Evolutionary conservation across 139 green algal species (phyloP).

Genomic region (Picochlorum sp.): DNA sequence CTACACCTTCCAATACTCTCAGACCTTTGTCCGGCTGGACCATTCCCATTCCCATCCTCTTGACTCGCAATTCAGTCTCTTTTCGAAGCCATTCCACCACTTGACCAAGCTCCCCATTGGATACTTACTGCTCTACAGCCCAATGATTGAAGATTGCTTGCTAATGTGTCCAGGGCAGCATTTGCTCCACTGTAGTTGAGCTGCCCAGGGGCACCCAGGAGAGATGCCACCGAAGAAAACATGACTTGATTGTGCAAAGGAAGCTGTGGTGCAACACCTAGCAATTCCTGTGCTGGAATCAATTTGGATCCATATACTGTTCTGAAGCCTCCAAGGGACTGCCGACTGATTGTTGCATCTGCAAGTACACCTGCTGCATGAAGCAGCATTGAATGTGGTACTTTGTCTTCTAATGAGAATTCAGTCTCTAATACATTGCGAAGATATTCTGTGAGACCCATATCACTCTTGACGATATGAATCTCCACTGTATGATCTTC

Average conservation of each 20-base stretch:
- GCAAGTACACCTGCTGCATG: slow-evolving; percentile 64
- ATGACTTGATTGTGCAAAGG: slow-evolving; percentile 30
- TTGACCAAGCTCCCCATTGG: slow-evolving; percentile 44
- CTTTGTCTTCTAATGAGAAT: background rate
- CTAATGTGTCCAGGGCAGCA: slow-evolving; percentile 35
- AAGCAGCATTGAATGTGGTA: slow-evolving; percentile 31
- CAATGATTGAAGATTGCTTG: slow-evolving; percentile 7
- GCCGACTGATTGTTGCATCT: slow-evolving; percentile 54
- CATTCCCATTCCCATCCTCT: slow-evolving; percentile 46
- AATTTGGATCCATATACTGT: slow-evolving; percentile 40
- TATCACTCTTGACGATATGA: slow-evolving; percentile 19
- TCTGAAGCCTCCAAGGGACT: slow-evolving; percentile 32
- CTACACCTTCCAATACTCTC: slow-evolving; percentile 16
- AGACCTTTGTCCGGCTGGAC: slow-evolving; percentile 27
- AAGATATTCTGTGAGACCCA: slow-evolving; percentile 19
- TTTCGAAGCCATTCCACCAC: slow-evolving; percentile 32
- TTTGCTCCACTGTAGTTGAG: slow-evolving; percentile 54
- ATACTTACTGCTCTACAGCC: slow-evolving; percentile 19
- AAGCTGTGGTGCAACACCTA: too few relatives aligned
- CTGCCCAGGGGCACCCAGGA: slow-evolving; percentile 41
- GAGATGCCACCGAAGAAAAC: slow-evolving; percentile 57
- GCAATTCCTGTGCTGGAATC: slow-evolving; percentile 8
- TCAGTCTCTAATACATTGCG: background rate
- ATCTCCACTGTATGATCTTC: background rate
- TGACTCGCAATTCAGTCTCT: slow-evolving; percentile 18